Conservation (phyloP, 495 filamentous ascomycete genomes). For the Aspergillus incahuasiensis region DNA sequence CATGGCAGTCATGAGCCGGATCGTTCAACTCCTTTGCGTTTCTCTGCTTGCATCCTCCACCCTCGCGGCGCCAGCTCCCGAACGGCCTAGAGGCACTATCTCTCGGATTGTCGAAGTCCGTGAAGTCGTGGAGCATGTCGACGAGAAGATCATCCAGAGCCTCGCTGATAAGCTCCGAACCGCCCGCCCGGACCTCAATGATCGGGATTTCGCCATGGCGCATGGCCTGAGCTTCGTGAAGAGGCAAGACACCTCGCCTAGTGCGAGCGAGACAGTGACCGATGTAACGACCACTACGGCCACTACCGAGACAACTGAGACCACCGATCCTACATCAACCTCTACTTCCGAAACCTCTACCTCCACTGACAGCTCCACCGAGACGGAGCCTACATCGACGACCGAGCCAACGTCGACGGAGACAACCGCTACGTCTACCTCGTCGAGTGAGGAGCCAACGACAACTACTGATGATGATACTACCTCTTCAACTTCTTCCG, state of each 20-base stretch:
- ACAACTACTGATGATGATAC: neutral
- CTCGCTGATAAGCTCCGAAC: neutral
- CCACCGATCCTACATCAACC: neutral
- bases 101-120: slow-evolving; percentile 9
- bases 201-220: neutral
- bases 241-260: slow-evolving; percentile 1
- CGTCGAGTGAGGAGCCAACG: neutral
- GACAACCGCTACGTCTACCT: neutral
- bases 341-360: neutral
- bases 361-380: neutral
- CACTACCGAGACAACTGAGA: neutral
- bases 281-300: slow-evolving; percentile 1
- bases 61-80: slow-evolving; percentile 15
- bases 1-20: slow-evolving; percentile 16
- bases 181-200: neutral
- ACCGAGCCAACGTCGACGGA: neutral
- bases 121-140: slow-evolving; percentile 14
- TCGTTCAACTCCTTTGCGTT: slow-evolving; percentile 23
- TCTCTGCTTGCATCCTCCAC: slow-evolving; percentile 29
- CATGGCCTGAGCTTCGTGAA: neutral
- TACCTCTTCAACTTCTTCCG: neutral
- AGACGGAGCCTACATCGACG: neutral
- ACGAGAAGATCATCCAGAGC: neutral
- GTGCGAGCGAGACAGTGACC: neutral
- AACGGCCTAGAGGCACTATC: slow-evolving; percentile 2